Evolutionary conservation across 345 rosid genomes (phyloP), one percentile per base, ranked within the genome.

Genomic region (Cardamine occulta): DNA sequence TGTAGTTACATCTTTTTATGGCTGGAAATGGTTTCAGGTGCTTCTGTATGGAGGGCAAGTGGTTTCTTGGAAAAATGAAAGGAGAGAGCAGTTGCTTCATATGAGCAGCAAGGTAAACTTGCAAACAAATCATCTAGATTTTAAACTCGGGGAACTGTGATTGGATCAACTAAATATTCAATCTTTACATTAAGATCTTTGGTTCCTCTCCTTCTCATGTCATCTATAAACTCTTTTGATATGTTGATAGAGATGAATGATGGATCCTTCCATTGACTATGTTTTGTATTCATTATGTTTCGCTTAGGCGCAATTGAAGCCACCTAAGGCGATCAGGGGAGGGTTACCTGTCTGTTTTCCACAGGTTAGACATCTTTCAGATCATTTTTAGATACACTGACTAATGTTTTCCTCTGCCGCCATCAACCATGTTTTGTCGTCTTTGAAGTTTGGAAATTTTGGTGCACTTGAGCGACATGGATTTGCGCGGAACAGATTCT

Each of bases 401-500:
- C n/a, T 15, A 17, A 32, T 69, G 10, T 63, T 77, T 42, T 59
- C 6, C 23, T 59, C 4, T 40, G 13, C 31, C 18, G 0, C 28
- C 14, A 29, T 26, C 11, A 58, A 64, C 18, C 28, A 8, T 49
- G 19, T 1, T 57, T 23, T 29, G 1, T 39, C n/a, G 1, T 51
- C 3, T 28, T 66, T 84, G 65, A 85, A 93, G 98, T 91, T 91
- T 77, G 96, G 93, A 15, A 89, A 81, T 67, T 85, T 84, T 48
- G 97, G 95, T 68, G 70, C 86, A n/a, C 86, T 85, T 70, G 98
- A 94, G 85, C 86, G 82, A 73, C 89, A 89, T 81, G 98, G 98
- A 66, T 91, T 94, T 80, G 93, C 98, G 6, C 84, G 88, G 82
- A 91, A 85, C 78, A 88, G 86, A 69, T 34, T 85, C 35, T 94